These are phyloP conservation scores for Lactifluus subvellereus DNA, from an alignment of 768 basidiomycete species.

Conservation along the genomic window DNA sequence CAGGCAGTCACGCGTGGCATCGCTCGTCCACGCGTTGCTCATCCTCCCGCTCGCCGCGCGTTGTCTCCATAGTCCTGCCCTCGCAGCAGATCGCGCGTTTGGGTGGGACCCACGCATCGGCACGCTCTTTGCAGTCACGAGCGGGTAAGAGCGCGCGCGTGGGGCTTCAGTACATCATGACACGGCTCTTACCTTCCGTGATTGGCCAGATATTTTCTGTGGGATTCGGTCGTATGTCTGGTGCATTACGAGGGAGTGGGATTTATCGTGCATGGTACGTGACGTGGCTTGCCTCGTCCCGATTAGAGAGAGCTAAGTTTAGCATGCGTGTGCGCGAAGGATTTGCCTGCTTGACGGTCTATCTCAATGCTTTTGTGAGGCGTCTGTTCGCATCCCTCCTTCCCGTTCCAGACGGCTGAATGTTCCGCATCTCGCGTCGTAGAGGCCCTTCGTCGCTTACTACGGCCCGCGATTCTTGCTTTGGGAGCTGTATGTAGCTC, in stretches of 20 bases:
- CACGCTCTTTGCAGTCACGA: slow-evolving; percentile 58
- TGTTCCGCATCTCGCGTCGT: neutral
- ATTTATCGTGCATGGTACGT: slow-evolving; percentile 69
- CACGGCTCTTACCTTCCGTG: neutral
- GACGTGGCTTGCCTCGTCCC: neutral
- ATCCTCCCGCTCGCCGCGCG: slow-evolving; percentile 59
- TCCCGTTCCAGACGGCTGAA: neutral
- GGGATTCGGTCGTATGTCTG: slow-evolving; percentile 72
- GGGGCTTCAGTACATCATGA: neutral
- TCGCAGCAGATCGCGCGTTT: slow-evolving; percentile 61
- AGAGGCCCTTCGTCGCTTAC: slow-evolving; percentile 70
- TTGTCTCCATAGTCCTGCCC: slow-evolving; percentile 42
- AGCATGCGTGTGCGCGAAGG: slow-evolving; percentile 33
- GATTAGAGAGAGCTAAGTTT: neutral
- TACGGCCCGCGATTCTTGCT: slow-evolving; percentile 72
- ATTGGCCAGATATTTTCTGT: slow-evolving; percentile 64
- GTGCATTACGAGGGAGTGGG: slow-evolving; percentile 64
- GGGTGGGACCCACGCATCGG: slow-evolving; percentile 64
- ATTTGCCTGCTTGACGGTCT: slow-evolving; percentile 58
- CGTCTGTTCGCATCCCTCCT: slow-evolving; percentile 28
- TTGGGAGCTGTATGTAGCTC: slow-evolving; percentile 63
- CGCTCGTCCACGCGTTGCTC: slow-evolving; percentile 65
- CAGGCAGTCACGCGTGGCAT: slow-evolving; percentile 68
- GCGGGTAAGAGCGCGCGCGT: slow-evolving; percentile 45
- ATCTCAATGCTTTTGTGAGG: slow-evolving; percentile 59